phyloP scores from a whole-genome alignment of 2,329 filamentous ascomycete species.

The Arthrobotrys pseudoclavata region DNA sequence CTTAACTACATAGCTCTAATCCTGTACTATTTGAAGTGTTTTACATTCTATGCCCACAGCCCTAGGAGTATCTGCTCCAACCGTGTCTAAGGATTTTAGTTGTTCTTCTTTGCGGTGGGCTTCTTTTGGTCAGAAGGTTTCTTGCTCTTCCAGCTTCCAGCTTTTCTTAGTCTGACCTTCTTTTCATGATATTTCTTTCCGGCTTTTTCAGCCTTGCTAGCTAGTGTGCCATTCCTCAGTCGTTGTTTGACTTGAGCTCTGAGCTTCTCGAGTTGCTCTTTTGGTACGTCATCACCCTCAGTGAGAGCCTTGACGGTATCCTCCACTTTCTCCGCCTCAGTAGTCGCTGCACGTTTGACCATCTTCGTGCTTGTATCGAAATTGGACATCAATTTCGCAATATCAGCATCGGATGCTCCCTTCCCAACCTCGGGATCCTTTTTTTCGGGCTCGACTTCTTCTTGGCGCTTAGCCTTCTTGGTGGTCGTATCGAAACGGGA shows the following conservation, averaged over 20 bases:
- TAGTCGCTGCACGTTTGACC: neutral
- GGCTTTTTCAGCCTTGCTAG: neutral
- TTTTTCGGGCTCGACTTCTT: neutral
- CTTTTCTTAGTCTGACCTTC: slow-evolving; percentile 1
- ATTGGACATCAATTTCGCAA: neutral
- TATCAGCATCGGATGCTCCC: slow-evolving; percentile 6
- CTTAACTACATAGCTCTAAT: neutral
- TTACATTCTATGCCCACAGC: too few relatives aligned
- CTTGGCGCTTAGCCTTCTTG: neutral
- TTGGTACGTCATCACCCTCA: slow-evolving; percentile 27
- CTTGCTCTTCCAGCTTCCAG: neutral
- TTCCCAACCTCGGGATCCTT: slow-evolving; percentile 8
- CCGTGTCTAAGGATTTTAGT: neutral
- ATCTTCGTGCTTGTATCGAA: neutral
- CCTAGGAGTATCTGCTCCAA: neutral
- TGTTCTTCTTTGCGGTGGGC: neutral
- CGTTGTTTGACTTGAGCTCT: neutral
- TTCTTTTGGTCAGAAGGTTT: too few relatives aligned
- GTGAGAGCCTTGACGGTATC: slow-evolving; percentile 19
- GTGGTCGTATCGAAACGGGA: neutral
- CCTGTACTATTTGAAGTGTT: neutral
- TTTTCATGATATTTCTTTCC: neutral
- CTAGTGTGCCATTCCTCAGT: neutral
- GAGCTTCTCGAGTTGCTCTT: neutral
- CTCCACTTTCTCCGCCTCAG: neutral